A percentile compares a stretch with the other conserved stretches of the same genome.
phyloP scores from a whole-genome alignment of 805 yeast genomes.

The Maudiozyma bulderi region DNA sequence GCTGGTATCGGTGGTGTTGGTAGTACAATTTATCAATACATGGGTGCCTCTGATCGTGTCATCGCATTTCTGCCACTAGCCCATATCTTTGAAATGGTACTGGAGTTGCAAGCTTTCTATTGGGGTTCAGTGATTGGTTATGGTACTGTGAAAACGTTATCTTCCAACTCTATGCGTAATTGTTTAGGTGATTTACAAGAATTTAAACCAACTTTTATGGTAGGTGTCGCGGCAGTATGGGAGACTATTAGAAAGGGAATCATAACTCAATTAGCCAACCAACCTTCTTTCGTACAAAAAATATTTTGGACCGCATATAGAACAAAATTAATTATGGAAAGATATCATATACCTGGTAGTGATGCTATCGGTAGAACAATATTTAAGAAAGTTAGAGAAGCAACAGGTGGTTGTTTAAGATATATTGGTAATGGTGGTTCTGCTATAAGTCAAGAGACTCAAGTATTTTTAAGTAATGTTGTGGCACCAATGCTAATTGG shows the following conservation, averaged over 20 bases:
- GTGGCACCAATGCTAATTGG: constrained; percentile 87
- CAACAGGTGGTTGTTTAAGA: constrained; percentile 86
- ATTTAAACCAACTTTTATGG: constrained; percentile 88
- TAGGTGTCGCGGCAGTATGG: constrained; percentile 98
- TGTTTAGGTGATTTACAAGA: constrained; percentile 83
- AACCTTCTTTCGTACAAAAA: constrained; percentile 60
- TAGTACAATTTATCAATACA: constrained; percentile 45
- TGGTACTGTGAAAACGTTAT: constrained; percentile 83
- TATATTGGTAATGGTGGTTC: constrained; percentile 84
- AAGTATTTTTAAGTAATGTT: constrained; percentile 63
- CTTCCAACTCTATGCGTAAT: constrained; percentile 72
- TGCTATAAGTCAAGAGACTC: constrained; percentile 77
- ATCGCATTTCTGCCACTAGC: constrained; percentile 91
- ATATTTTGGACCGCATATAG: constrained; percentile 83
- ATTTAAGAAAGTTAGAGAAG: constrained; percentile 82
- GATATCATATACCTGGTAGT: constrained; percentile 68
- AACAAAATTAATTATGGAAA: constrained; percentile 53
- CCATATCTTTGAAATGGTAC: constrained; percentile 86
- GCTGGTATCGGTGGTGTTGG: constrained; percentile 83
- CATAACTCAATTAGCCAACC: constrained; percentile 56
- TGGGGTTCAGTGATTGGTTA: constrained; percentile 91
- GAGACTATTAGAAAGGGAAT: constrained; percentile 92
- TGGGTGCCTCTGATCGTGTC: constrained; percentile 55
- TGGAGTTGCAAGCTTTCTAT: constrained; percentile 66
- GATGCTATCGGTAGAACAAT: constrained; percentile 52